These are phyloP conservation scores for Botryotinia globosa DNA, from an alignment of 2,329 filamentous ascomycete species.

Conservation along the genomic window DNA sequence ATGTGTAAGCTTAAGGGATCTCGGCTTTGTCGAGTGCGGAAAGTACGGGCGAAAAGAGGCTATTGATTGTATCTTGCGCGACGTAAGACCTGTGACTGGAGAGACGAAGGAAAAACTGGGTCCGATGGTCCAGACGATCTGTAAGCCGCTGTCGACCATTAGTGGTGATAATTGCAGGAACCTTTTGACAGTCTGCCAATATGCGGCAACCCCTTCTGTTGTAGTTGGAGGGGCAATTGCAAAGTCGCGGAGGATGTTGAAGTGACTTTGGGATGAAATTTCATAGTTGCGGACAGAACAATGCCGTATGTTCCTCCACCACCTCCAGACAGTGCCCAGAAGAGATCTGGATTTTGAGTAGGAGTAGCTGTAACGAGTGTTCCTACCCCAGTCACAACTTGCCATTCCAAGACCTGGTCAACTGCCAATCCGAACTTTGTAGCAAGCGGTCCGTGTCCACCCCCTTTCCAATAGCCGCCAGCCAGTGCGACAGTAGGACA, in stretches of 20 bases:
- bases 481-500: conserved; percentile 37
- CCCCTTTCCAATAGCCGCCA: conserved; percentile 56
- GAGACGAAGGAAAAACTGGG: neutral
- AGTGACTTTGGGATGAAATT: neutral
- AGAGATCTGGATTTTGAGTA: conserved; percentile 52
- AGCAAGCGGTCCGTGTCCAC: conserved; percentile 54
- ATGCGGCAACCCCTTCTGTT: neutral
- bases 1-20: neutral
- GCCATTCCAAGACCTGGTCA: conserved; percentile 55
- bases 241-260: neutral
- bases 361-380: conserved; percentile 47
- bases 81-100: neutral
- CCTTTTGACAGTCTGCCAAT: conserved; percentile 4
- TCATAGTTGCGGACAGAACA: conserved; percentile 50
- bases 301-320: conserved; percentile 58
- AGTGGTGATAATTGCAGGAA: conserved; percentile 3
- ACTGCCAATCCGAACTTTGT: conserved; percentile 55
- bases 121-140: neutral
- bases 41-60: neutral
- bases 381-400: conserved; percentile 52
- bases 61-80: neutral
- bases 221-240: neutral
- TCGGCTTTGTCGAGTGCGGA: neutral
- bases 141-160: neutral
- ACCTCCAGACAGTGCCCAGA: conserved; percentile 60